phyloP scores from a whole-genome alignment of 2,329 filamentous ascomycete species.

The Parastagonospora nodorum region DNA sequence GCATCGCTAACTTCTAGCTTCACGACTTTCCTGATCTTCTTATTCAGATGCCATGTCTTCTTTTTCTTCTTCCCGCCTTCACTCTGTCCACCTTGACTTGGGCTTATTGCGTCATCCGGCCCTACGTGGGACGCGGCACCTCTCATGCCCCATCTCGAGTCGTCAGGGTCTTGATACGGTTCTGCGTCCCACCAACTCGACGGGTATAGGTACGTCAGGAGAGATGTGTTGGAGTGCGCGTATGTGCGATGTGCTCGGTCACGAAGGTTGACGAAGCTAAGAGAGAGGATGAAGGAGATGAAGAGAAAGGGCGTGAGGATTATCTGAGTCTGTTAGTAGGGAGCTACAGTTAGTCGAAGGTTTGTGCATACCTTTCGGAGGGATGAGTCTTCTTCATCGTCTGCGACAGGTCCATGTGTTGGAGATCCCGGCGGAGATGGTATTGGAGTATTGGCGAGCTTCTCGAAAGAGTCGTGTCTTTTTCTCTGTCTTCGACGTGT shows the following conservation, averaged over 20 bases:
- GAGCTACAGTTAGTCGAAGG: not conserved
- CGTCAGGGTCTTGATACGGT: constrained; percentile 49
- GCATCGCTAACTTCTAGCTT: constrained; percentile 67
- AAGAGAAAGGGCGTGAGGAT: constrained; percentile 68
- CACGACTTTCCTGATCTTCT: constrained; percentile 61
- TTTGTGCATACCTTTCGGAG: constrained; percentile 27
- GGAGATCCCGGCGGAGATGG: constrained; percentile 28
- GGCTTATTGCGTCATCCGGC: constrained; percentile 25
- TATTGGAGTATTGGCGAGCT: constrained; percentile 31
- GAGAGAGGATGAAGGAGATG: constrained; percentile 67
- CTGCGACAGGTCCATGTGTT: constrained; percentile 13
- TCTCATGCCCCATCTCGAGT: constrained; percentile 30
- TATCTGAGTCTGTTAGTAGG: constrained; percentile 30
- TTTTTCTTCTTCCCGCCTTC: constrained; percentile 22
- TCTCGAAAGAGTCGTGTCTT: constrained; percentile 37
- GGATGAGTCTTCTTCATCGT: constrained; percentile 25
- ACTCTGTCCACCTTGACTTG: constrained; percentile 7
- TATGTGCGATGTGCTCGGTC: constrained; percentile 57
- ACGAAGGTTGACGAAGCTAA: constrained; percentile 65
- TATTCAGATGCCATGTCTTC: constrained; percentile 45
- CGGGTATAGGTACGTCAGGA: constrained; percentile 28
- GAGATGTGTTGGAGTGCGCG: constrained; percentile 25
- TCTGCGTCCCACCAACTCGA: constrained; percentile 45
- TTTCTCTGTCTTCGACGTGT: constrained; percentile 27
- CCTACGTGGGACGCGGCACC: constrained; percentile 23